Evolutionary conservation across 2,329 filamentous ascomycete species (phyloP), one percentile per base, ranked within the genome.

Genomic region (Fusarium sp.): DNA sequence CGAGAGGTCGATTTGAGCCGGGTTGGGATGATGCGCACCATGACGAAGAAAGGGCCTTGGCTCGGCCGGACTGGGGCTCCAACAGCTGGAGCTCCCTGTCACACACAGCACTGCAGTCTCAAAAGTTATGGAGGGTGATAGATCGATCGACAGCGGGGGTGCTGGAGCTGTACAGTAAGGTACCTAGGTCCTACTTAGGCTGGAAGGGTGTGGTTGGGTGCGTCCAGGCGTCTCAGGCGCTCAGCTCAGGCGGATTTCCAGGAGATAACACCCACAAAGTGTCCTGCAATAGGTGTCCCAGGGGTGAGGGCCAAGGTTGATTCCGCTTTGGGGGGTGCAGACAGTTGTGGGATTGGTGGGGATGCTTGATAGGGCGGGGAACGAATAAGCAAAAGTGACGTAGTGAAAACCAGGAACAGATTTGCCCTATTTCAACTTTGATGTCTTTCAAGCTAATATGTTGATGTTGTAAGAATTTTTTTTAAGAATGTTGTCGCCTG

Each of bases 11-110:
- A 81, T 81, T 89, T 88, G 42, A 90, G 82, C 59, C 88, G 86
- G 70, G 82, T 85, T 64, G 88, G 87, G 70, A 90, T 86, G 78
- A 90, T 89, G 80, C 87, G 87, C 74, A 89, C 87, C 88, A 90
- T 90, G 80, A 77, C 78, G 75, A 70, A 62, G 58, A 54, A 59
- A 56, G 36, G 60, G 72, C 72, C 70, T 70, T 57, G 62, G 69
- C 59, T 63, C 28, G 58, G 60, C 66, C 41, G 32, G 41, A 56
- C 61, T 47, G 44, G 64, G 51, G 51, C 50, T 62, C 50, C 50
- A 56, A 44, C 44, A 63, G 58, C 69, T 66, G 56, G 68, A 71
- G 67, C 55, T 71, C 38, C 44, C 50, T 50, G 54, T 51, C 39
- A 47, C 63, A 44, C 55, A 58, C 63, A 48, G 24, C 42, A 50